phyloP scores from a whole-genome alignment of 1,284 basidiomycete genomes.

The Malassezia vespertilionis region DNA sequence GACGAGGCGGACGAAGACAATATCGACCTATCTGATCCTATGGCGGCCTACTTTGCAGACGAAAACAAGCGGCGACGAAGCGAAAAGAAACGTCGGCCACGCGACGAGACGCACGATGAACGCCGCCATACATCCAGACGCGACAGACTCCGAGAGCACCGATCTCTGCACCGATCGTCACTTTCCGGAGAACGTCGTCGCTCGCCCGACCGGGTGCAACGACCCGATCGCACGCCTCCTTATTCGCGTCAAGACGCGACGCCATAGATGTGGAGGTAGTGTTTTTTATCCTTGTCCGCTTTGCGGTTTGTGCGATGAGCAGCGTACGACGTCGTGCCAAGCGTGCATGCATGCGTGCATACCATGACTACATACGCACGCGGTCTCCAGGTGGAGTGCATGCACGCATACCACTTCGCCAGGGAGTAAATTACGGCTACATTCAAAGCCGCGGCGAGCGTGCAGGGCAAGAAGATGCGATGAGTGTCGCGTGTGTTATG shows the following conservation, averaged over 20 bases:
- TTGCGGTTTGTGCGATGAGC: not conserved
- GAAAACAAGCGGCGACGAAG: not conserved
- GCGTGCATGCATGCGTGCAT: not conserved
- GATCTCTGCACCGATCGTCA: not conserved
- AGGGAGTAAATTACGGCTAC: constrained; percentile 14
- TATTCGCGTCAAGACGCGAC: not conserved
- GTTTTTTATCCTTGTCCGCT: not conserved
- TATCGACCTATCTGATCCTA: constrained; percentile 90
- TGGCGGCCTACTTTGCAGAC: constrained; percentile 64
- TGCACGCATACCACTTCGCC: constrained; percentile 16
- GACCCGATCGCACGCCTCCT: not conserved
- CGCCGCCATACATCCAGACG: not conserved
- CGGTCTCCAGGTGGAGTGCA: constrained; percentile 4
- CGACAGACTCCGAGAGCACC: not conserved
- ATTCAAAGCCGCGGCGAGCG: constrained; percentile 28
- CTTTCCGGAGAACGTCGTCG: too few relatives aligned
- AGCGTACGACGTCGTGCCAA: not conserved
- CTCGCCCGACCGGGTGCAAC: too few relatives aligned
- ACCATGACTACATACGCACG: constrained; percentile 14
- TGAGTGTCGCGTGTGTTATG: constrained; percentile 33
- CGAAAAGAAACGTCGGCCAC: not conserved
- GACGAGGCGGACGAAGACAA: constrained; percentile 41
- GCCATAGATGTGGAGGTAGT: constrained; percentile 5
- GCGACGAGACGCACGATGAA: not conserved
- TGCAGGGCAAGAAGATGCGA: constrained; percentile 39